A percentile compares a stretch with the other conserved stretches of the same genome.
Evolutionary conservation across 2,329 filamentous ascomycete species (phyloP).

Genomic region (Ophiocordyceps polyrhachis-furcata): DNA sequence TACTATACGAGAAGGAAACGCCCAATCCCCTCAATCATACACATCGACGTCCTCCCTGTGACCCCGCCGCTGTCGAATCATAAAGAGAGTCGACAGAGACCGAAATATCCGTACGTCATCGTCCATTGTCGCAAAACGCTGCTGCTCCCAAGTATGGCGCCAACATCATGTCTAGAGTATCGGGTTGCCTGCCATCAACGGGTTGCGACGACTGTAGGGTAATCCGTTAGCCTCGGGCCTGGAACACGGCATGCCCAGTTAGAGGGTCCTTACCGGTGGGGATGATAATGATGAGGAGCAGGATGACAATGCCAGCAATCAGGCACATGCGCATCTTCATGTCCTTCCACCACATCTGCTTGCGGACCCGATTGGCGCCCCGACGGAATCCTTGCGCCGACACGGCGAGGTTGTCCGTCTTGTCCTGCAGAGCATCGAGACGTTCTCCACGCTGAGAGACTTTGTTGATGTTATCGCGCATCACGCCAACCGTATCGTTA

Average conservation of each 20-base stretch:
- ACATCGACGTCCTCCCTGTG: conserved; percentile 8
- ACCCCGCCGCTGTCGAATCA: background rate
- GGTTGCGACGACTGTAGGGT: conserved; percentile 16
- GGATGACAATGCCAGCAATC: conserved; percentile 73
- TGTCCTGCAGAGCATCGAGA: conserved; percentile 76
- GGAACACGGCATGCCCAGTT: background rate
- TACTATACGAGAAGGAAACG: conserved; percentile 24
- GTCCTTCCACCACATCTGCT: conserved; percentile 99
- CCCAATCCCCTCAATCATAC: conserved; percentile 25
- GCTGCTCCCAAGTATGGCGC: background rate
- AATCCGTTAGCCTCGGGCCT: background rate
- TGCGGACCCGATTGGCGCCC: conserved; percentile 87
- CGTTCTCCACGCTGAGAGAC: conserved; percentile 83
- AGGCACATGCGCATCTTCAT: conserved; percentile 99
- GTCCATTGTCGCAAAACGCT: conserved; percentile 5
- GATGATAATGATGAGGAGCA: conserved; percentile 87
- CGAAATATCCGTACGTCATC: conserved; percentile 15
- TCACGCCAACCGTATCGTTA: conserved; percentile 82
- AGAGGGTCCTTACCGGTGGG: conserved; percentile 49
- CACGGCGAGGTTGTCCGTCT: conserved; percentile 83
- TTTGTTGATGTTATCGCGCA: conserved; percentile 96
- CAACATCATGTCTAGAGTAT: conserved; percentile 3
- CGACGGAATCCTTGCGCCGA: conserved; percentile 92
- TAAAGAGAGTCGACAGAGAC: conserved; percentile 13
- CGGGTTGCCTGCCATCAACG: conserved; percentile 6